These are phyloP conservation scores for Colletotrichum siamense DNA, from an alignment of 2,329 filamentous ascomycete species.

Conservation along the genomic window DNA sequence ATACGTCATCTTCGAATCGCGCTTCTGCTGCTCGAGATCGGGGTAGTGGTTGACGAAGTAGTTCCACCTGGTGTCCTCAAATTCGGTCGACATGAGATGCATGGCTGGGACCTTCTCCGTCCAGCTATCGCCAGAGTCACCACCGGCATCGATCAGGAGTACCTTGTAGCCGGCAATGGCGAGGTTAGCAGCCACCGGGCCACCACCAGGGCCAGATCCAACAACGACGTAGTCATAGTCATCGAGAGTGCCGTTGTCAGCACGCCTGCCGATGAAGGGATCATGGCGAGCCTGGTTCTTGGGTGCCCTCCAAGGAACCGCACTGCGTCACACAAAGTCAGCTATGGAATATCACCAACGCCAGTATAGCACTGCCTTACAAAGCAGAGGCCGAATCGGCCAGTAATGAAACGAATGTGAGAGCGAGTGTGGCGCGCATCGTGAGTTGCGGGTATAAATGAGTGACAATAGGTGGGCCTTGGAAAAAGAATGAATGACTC, in stretches of 20 bases:
- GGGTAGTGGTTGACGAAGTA: conserved; percentile 57
- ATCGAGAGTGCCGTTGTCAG: not conserved
- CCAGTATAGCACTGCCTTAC: not conserved
- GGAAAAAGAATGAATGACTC: not conserved
- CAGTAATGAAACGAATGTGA: not conserved
- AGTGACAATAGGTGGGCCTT: conserved; percentile 1
- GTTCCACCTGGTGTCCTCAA: conserved; percentile 17
- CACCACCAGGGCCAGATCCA: conserved; percentile 61
- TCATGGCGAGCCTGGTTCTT: not conserved
- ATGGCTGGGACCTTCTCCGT: conserved; percentile 11
- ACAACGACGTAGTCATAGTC: conserved; percentile 64
- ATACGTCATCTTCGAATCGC: conserved; percentile 55
- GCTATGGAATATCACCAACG: not conserved
- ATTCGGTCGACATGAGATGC: conserved; percentile 19
- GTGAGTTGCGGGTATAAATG: not conserved
- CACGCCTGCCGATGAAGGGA: not conserved
- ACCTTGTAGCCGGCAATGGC: conserved; percentile 60
- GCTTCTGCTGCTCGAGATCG: conserved; percentile 49
- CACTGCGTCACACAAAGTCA: not conserved
- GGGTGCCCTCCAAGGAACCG: not conserved
- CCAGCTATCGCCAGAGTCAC: conserved; percentile 48
- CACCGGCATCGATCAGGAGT: conserved; percentile 62
- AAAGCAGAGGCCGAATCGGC: not conserved
- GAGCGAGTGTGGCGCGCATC: not conserved
- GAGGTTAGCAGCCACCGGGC: conserved; percentile 58